A percentile compares a stretch with the other conserved stretches of the same genome.
These are phyloP conservation scores for Akanthomyces lecanii DNA, from an alignment of 2,329 filamentous ascomycete species.

Conservation along the genomic window DNA sequence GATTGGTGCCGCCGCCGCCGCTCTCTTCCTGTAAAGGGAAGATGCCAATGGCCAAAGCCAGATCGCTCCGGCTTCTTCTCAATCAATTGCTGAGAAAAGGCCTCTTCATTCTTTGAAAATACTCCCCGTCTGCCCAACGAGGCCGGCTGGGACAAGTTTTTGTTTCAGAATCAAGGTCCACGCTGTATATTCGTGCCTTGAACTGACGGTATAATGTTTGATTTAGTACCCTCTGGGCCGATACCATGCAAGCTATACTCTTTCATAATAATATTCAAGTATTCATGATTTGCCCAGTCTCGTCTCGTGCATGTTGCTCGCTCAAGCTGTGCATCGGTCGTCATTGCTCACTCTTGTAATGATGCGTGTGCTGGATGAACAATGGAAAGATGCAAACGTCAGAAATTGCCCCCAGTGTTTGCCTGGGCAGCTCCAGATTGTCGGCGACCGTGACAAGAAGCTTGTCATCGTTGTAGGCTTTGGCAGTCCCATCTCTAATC, in stretches of 20 bases:
- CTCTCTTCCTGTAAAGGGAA: slow-evolving; percentile 10
- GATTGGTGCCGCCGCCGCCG: slow-evolving; percentile 6
- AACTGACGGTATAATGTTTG: not conserved
- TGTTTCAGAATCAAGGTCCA: not conserved
- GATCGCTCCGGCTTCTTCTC: not conserved
- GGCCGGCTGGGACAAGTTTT: not conserved
- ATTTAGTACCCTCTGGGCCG: not conserved
- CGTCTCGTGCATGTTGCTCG: no score
- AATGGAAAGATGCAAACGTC: not conserved
- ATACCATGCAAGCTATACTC: not conserved
- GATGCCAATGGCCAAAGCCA: not conserved
- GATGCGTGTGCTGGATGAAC: not conserved
- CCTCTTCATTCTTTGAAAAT: not conserved
- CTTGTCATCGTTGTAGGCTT: no score
- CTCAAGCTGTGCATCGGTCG: no score
- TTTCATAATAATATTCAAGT: slow-evolving; percentile 5
- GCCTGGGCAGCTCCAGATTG: not conserved
- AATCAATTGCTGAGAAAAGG: not conserved
- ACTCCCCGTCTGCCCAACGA: not conserved
- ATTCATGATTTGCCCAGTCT: not conserved
- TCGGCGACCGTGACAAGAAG: not conserved
- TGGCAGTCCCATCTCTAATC: not conserved
- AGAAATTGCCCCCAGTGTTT: no score
- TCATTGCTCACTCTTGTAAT: not conserved
- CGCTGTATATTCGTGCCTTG: not conserved